phyloP scores from a whole-genome alignment of 257 asterid species.

The Gentiana straminea region DNA sequence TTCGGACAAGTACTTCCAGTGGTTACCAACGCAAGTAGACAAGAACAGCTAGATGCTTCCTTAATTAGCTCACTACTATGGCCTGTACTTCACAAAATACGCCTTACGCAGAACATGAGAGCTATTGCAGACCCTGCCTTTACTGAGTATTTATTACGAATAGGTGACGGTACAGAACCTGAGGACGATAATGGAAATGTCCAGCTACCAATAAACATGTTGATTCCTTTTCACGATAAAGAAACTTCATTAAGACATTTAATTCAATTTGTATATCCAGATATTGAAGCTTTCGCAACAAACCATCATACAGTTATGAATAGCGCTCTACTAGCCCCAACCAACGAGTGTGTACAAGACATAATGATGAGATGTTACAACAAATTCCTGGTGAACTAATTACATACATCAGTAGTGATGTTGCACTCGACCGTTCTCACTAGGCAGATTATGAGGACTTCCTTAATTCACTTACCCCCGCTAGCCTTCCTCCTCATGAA shows the following conservation, averaged over 20 bases:
- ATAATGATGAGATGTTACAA: not conserved
- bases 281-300: not conserved
- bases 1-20: no score
- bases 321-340: not conserved
- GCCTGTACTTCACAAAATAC: not conserved
- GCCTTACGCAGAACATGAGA: not conserved
- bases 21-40: no score
- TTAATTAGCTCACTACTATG: no score
- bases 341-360: no score
- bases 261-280: not conserved
- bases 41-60: no score
- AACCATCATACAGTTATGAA: no score
- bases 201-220: not conserved
- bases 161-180: not conserved
- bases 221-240: not conserved
- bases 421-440: no score
- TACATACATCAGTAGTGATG: not conserved
- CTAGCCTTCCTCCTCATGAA: not conserved
- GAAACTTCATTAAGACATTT: not conserved
- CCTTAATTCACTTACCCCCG: not conserved
- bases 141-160: not conserved
- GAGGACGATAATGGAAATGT: not conserved
- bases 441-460: not conserved
- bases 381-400: not conserved
- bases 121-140: not conserved